Conservation (phyloP, 306 rosid species). For the Citrullus colocynthis region DNA sequence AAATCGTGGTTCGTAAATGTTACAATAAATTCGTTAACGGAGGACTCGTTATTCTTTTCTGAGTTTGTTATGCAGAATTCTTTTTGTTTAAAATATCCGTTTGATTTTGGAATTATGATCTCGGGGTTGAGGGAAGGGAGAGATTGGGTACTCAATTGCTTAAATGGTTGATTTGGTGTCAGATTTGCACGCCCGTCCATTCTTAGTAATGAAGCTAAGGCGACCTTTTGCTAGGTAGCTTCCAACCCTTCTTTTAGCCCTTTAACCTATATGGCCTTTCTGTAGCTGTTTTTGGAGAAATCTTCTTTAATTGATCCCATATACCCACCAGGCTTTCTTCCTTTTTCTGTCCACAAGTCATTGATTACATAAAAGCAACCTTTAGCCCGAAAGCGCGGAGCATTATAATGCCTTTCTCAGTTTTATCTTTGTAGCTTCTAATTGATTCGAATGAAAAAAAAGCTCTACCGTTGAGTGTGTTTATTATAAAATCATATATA, state of each 20-base stretch:
- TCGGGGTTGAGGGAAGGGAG: not conserved
- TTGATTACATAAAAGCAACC: slow-evolving; percentile 6
- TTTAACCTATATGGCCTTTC: not conserved
- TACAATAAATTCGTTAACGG: not conserved
- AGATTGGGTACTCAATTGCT: slow-evolving; percentile 3
- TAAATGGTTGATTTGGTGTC: slow-evolving; percentile 17
- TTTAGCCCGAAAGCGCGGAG: slow-evolving; percentile 6
- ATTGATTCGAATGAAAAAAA: not conserved
- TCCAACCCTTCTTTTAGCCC: not conserved
- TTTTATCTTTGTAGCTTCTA: not conserved
- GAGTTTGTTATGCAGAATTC: not conserved
- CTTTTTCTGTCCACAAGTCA: slow-evolving; percentile 7
- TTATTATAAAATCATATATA: not conserved
- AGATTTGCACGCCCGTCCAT: slow-evolving; percentile 19
- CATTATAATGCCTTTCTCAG: slow-evolving; percentile 9
- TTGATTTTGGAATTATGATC: slow-evolving; percentile 1
- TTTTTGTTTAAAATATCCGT: not conserved
- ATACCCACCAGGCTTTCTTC: slow-evolving; percentile 2
- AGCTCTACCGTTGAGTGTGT: not conserved
- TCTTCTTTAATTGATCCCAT: slow-evolving; percentile 6
- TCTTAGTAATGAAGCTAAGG: slow-evolving; percentile 13
- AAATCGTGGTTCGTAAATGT: not conserved
- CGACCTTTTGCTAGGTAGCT: slow-evolving; percentile 11
- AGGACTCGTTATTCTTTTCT: not conserved
- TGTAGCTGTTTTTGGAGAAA: slow-evolving; percentile 6